Percentiles rank a stretch among this genome's conserved stretches.
phyloP scores from a whole-genome alignment of 2,329 filamentous ascomycete species.

The Diaporthe sp. region DNA sequence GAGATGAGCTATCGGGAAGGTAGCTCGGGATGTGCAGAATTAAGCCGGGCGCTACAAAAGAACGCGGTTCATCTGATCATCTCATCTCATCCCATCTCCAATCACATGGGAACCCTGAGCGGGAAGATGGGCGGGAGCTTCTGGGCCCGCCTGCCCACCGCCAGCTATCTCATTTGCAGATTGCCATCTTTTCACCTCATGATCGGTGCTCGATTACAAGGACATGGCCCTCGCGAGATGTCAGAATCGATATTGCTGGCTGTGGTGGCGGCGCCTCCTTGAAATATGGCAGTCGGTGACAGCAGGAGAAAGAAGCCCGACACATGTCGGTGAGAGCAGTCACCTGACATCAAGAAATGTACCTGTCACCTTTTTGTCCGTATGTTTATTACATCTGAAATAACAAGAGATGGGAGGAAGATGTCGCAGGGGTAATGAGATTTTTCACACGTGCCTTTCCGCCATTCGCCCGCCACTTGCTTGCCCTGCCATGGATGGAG shows the following conservation, averaged over 20 bases:
- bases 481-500: background rate
- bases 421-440: background rate
- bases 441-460: background rate
- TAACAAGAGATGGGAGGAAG: background rate
- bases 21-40: too few relatives aligned
- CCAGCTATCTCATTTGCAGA: background rate
- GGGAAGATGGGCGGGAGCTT: background rate
- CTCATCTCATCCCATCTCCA: background rate
- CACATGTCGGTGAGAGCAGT: slow-evolving; percentile 23
- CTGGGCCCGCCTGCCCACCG: background rate
- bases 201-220: background rate
- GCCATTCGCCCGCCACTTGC: background rate
- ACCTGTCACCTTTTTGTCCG: background rate
- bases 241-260: background rate
- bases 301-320: background rate
- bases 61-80: slow-evolving; percentile 16
- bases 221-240: background rate
- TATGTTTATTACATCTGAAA: background rate
- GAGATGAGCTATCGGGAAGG: background rate
- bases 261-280: background rate
- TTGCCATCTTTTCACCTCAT: background rate
- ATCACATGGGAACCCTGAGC: slow-evolving; percentile 20
- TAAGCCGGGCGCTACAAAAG: slow-evolving; percentile 2
- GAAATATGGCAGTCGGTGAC: background rate
- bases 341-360: background rate